Evolutionary conservation across 2,329 filamentous ascomycete genomes (phyloP).

Genomic region (Aspergillus udagawae): DNA sequence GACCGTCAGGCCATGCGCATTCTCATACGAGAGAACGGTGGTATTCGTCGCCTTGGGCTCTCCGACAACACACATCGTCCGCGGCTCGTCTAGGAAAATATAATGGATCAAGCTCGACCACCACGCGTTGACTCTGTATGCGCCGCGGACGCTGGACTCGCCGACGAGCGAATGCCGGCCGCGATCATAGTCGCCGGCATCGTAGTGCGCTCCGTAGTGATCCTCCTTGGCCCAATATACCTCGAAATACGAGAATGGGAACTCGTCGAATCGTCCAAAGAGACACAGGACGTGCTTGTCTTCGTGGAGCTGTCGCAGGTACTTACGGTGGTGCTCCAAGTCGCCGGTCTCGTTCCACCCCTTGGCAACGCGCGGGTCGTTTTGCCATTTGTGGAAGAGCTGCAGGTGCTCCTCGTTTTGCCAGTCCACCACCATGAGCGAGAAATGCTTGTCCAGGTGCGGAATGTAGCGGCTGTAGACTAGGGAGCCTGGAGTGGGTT

Average conservation of each 20-base stretch:
- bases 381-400: slow-evolving; percentile 77
- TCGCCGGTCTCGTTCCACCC: slow-evolving; percentile 79
- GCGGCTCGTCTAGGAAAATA: slow-evolving; percentile 56
- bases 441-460: slow-evolving; percentile 71
- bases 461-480: slow-evolving; percentile 78
- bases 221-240: slow-evolving; percentile 73
- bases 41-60: slow-evolving; percentile 70
- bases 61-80: slow-evolving; percentile 51
- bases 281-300: slow-evolving; percentile 61
- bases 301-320: slow-evolving; percentile 63
- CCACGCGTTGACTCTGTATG: slow-evolving; percentile 56
- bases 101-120: slow-evolving; percentile 57
- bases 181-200: slow-evolving; percentile 53
- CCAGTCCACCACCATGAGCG: slow-evolving; percentile 70
- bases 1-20: slow-evolving; percentile 67
- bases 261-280: slow-evolving; percentile 66
- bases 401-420: slow-evolving; percentile 59
- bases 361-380: slow-evolving; percentile 73
- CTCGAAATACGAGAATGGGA: slow-evolving; percentile 73
- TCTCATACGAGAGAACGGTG: slow-evolving; percentile 69
- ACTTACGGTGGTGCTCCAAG: slow-evolving; percentile 68
- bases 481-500: slow-evolving; percentile 65
- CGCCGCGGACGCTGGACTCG: slow-evolving; percentile 52
- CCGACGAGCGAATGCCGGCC: slow-evolving; percentile 60
- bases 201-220: slow-evolving; percentile 56